A percentile compares a stretch with the other conserved stretches of the same genome.
These are phyloP conservation scores for Lactifluus rugatus DNA, from an alignment of 768 basidiomycete species.

Conservation along the genomic window DNA sequence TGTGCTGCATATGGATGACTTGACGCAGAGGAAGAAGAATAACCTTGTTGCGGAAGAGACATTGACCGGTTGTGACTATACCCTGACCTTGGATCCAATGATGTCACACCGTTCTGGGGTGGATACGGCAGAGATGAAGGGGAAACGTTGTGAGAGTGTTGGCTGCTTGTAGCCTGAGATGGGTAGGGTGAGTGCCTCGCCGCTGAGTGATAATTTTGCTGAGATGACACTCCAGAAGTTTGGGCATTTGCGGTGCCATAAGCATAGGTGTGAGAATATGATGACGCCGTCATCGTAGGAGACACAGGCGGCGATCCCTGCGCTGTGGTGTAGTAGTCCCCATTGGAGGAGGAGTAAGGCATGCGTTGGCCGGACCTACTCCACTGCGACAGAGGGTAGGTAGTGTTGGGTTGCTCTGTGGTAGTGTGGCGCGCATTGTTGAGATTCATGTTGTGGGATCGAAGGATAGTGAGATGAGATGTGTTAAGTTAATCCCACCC, in stretches of 20 bases:
- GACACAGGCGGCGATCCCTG: conserved; percentile 16
- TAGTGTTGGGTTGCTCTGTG: conserved; percentile 7
- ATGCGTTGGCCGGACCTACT: conserved; percentile 15
- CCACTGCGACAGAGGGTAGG: conserved; percentile 15
- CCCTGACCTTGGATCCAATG: conserved; percentile 6
- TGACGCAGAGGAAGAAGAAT: background rate
- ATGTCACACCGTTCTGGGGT: conserved; percentile 1
- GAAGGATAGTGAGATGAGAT: conserved; percentile 2
- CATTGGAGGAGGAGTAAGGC: conserved; percentile 11
- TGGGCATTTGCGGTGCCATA: conserved; percentile 2
- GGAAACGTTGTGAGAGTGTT: background rate
- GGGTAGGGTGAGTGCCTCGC: conserved; percentile 11
- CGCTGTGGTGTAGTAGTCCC: conserved; percentile 7
- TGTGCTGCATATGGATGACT: conserved; percentile 9
- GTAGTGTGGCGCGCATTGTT: conserved; percentile 18
- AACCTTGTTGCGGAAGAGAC: conserved; percentile 11
- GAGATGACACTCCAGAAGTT: conserved; percentile 6
- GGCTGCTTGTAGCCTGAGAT: background rate
- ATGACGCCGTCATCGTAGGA: background rate
- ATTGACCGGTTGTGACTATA: conserved; percentile 14
- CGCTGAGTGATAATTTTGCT: conserved; percentile 9
- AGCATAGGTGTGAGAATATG: conserved; percentile 7
- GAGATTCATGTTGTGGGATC: conserved; percentile 17
- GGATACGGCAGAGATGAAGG: conserved; percentile 9
- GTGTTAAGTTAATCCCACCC: conserved; percentile 7